Base-by-base conservation (phyloP, 2,329 filamentous ascomycete genomes). In the Diaporthe caulivora region DNA sequence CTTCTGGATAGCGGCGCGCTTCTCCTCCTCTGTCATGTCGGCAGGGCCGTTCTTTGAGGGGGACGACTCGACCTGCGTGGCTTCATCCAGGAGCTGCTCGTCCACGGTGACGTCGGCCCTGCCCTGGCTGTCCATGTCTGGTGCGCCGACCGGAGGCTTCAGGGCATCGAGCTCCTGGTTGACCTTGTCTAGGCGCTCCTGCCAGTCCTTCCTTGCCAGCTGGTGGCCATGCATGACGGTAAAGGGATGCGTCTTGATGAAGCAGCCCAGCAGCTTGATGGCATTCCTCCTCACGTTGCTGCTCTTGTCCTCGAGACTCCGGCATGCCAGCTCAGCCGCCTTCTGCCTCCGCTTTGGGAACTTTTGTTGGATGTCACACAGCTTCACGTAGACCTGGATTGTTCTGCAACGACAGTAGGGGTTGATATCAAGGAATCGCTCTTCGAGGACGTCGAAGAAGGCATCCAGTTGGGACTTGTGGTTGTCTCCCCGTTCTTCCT, bases 271-370 rank as follows among this genome's bases (percentile, higher is more conserved):
- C 9, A 99, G 86, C 83, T 98, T 98, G 81, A 99, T 97, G 2
- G 97, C 95, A 81, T 98, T 98, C 73, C 95, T 91, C 75, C 97
- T 90, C 42, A 99, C 97, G 79, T 98, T 97, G 83, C 97, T 99
- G 84, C 96, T 98, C 87, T 97, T 98, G 85, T 99, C 97, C 82
- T 98, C 94, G 3, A 99, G 87, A 82, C 96, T 98, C 78, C 94
- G 91, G 72, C 94, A 92, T 1, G 97, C 95, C 34, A 98, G 87
- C 81, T 98, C 95, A 1, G 96, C 94, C 5, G 93, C 96, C 80
- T 90, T 93, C 81, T 98, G 95, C 74, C 97, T 89, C 71, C 95
- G 90, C 84, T 98, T 98, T 49, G 95, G 95, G 79, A 97, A 98
- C 81, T 98, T 98, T 76, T 96, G 94, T 60, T 98, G 95, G n/a